These are phyloP conservation scores for Candida nemodendra DNA, from an alignment of 805 yeast species.

Conservation along the genomic window DNA sequence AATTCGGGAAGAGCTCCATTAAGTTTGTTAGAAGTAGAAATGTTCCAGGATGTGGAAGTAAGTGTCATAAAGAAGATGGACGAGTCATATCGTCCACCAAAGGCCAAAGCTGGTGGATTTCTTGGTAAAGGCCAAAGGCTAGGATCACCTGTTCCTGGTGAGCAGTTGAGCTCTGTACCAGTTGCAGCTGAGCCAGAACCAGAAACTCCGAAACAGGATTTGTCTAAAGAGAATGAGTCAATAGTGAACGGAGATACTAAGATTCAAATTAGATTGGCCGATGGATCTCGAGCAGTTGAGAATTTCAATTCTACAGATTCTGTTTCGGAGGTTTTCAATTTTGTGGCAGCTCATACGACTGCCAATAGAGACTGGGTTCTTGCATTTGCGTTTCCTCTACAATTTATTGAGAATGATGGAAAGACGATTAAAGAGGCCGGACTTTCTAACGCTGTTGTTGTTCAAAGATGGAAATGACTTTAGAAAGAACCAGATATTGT, in stretches of 20 bases:
- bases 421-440: slow-evolving; percentile 71
- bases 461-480: slow-evolving; percentile 71
- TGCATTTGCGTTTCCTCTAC: slow-evolving; percentile 80
- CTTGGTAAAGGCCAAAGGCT: slow-evolving; percentile 78
- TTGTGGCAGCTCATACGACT: slow-evolving; percentile 53
- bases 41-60: slow-evolving; percentile 93
- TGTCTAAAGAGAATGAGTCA: slow-evolving; percentile 15
- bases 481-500: not conserved
- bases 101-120: slow-evolving; percentile 55
- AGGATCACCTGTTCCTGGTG: slow-evolving; percentile 89
- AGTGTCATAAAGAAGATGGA: slow-evolving; percentile 77
- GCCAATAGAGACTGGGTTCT: slow-evolving; percentile 55
- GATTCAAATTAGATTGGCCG: slow-evolving; percentile 81
- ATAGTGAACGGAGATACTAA: slow-evolving; percentile 53
- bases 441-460: slow-evolving; percentile 78
- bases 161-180: slow-evolving; percentile 26
- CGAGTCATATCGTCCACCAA: slow-evolving; percentile 66
- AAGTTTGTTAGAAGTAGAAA: slow-evolving; percentile 72
- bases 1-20: slow-evolving; percentile 91
- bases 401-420: slow-evolving; percentile 61
- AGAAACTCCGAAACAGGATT: slow-evolving; percentile 12
- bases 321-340: slow-evolving; percentile 65
- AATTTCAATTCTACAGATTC: slow-evolving; percentile 65
- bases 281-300: slow-evolving; percentile 67
- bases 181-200: slow-evolving; percentile 23